These are phyloP conservation scores for Penicillium sp. DNA, from an alignment of 2,329 filamentous ascomycete genomes.

Conservation along the genomic window DNA sequence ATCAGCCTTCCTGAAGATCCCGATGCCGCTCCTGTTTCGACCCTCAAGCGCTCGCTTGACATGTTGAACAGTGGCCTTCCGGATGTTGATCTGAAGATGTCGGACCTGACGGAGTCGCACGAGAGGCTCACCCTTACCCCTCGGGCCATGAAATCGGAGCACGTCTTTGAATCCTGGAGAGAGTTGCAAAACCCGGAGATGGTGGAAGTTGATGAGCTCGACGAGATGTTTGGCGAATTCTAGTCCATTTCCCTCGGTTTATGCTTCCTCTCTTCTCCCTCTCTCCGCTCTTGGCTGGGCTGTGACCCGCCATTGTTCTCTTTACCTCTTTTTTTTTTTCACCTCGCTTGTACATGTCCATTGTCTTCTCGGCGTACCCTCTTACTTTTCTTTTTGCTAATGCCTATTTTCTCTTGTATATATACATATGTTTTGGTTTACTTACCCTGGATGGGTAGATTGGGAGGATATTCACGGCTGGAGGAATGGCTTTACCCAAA, in stretches of 20 bases:
- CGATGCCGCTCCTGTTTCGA: conserved; percentile 30
- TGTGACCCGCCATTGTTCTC: conserved; percentile 17
- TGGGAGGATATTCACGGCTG: conserved; percentile 12
- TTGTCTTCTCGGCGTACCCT: conserved; percentile 15
- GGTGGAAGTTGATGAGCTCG: conserved; percentile 89
- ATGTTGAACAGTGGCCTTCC: conserved; percentile 42
- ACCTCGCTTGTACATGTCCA: conserved; percentile 23
- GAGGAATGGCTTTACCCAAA: conserved; percentile 15
- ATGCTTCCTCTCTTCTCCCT: conserved; percentile 6
- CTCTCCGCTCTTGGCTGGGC: conserved; percentile 22
- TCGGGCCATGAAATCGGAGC: conserved; percentile 38
- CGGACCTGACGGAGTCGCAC: conserved; percentile 34
- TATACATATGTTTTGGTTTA: conserved; percentile 23
- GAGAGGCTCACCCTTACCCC: conserved; percentile 48
- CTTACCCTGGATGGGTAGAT: conserved; percentile 27
- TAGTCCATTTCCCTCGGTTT: conserved; percentile 41
- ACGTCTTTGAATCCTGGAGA: conserved; percentile 55
- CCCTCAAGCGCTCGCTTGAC: conserved; percentile 42
- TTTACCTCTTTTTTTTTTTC: conserved; percentile 1
- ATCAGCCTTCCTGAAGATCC: conserved; percentile 35
- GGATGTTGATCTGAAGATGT: conserved; percentile 40
- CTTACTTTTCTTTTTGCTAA: conserved; percentile 12
- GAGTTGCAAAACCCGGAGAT: conserved; percentile 74
- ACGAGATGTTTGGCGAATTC: conserved; percentile 77
- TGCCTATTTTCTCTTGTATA: conserved; percentile 25